These are phyloP conservation scores for Neurospora sp. DNA, from an alignment of 495 filamentous ascomycete genomes.

Conservation along the genomic window DNA sequence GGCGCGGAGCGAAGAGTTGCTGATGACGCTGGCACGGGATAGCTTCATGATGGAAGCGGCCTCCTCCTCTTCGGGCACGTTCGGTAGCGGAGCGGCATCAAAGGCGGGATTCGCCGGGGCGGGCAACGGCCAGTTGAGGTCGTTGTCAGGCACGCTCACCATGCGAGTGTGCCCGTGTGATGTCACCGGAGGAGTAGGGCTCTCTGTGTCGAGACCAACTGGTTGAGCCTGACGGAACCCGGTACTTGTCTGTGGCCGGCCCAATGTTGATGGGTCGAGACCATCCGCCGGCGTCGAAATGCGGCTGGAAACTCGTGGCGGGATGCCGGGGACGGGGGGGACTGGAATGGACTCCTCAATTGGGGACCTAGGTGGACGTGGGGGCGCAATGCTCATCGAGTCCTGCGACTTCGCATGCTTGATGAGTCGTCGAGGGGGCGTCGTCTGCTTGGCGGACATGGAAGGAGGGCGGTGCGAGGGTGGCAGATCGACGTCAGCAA, in stretches of 20 bases:
- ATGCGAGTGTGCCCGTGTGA: conserved; percentile 25
- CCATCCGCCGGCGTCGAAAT: conserved; percentile 33
- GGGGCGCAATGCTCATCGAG: conserved; percentile 34
- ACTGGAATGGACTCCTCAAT: conserved; percentile 21
- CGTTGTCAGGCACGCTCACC: conserved; percentile 35
- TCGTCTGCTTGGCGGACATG: conserved; percentile 12
- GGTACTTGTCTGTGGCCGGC: conserved; percentile 29
- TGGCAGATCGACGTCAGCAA: conserved; percentile 19
- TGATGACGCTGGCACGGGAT: conserved; percentile 30
- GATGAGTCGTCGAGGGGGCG: conserved; percentile 22
- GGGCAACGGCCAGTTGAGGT: conserved; percentile 38
- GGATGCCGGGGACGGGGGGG: conserved; percentile 19
- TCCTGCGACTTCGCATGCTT: conserved; percentile 38
- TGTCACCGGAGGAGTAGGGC: conserved; percentile 16
- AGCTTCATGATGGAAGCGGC: conserved; percentile 10
- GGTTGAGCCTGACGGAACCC: conserved; percentile 34
- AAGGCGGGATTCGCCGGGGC: conserved; percentile 30
- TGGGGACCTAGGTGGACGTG: conserved; percentile 38
- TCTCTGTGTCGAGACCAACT: conserved; percentile 15
- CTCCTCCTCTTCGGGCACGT: conserved; percentile 64
- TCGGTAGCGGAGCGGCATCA: conserved; percentile 40
- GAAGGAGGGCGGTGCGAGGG: conserved; percentile 12
- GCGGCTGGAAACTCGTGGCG: conserved; percentile 41
- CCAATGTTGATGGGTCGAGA: conserved; percentile 24
- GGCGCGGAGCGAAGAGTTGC: conserved; percentile 35